These are phyloP conservation scores for Pisolithus albus DNA, from an alignment of 768 basidiomycete species.

Conservation along the genomic window DNA sequence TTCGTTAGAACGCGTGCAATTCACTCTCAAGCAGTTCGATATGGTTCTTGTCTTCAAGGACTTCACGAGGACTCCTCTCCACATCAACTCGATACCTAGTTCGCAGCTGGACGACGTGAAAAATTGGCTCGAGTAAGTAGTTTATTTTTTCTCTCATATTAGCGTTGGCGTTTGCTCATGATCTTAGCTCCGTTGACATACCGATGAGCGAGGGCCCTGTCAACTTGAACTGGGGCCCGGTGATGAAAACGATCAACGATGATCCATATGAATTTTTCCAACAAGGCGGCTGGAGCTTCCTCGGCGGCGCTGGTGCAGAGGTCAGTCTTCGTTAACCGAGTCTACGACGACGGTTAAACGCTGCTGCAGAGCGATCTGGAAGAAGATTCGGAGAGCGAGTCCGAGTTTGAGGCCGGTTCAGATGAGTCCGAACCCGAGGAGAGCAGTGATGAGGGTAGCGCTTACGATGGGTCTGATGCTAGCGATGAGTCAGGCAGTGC, in stretches of 20 bases:
- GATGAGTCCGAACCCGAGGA: conserved; percentile 37
- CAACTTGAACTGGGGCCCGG: conserved; percentile 95
- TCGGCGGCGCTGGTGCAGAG: conserved; percentile 62
- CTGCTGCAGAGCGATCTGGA: conserved; percentile 49
- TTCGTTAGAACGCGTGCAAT: conserved; percentile 94
- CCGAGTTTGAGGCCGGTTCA: conserved; percentile 53
- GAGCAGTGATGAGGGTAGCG: conserved; percentile 50
- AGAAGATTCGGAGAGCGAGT: conserved; percentile 58
- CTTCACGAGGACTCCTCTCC: conserved; percentile 85
- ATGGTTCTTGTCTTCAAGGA: conserved; percentile 96
- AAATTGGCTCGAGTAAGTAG: conserved; percentile 93
- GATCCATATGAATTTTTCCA: conserved; percentile 94
- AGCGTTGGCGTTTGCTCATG: neutral
- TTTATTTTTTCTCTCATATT: neutral
- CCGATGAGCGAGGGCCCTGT: conserved; percentile 93
- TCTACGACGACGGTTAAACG: conserved; percentile 29
- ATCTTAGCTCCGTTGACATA: conserved; percentile 86
- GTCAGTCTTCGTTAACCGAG: conserved; percentile 33
- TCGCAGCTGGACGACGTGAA: conserved; percentile 93
- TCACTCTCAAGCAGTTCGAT: conserved; percentile 94
- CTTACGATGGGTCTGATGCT: conserved; percentile 44
- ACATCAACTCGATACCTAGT: conserved; percentile 94
- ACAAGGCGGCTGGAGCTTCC: conserved; percentile 96
- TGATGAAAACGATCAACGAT: conserved; percentile 99
- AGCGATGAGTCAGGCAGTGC: conserved; percentile 56